Evolutionary conservation across 2,329 filamentous ascomycete species (phyloP).

Genomic region (Simplicillium aogashimaense): DNA sequence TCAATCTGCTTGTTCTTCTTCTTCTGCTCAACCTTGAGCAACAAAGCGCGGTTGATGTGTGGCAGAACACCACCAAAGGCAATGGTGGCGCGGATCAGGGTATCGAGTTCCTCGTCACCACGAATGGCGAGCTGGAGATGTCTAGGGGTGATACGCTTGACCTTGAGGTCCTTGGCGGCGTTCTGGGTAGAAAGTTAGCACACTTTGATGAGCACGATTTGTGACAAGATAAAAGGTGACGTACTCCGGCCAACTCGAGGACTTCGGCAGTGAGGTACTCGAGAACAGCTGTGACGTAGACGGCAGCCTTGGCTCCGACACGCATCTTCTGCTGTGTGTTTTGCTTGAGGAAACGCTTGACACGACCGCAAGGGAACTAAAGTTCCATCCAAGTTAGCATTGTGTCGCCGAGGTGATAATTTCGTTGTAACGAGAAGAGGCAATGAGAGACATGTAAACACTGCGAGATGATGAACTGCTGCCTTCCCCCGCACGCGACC

Average conservation of each 20-base stretch:
- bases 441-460: background rate
- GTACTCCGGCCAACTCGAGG: constrained; percentile 84
- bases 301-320: constrained; percentile 95
- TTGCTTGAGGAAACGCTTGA: constrained; percentile 99
- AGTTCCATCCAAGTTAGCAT: constrained; percentile 13
- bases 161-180: constrained; percentile 97
- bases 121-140: constrained; percentile 97
- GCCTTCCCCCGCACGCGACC: background rate
- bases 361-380: constrained; percentile 97
- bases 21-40: constrained; percentile 96
- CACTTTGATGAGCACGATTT: constrained; percentile 8
- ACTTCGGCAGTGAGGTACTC: constrained; percentile 98
- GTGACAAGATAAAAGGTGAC: constrained; percentile 20
- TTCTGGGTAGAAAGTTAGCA: constrained; percentile 45
- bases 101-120: constrained; percentile 96
- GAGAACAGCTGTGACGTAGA: constrained; percentile 95
- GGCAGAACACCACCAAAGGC: constrained; percentile 97
- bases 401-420: background rate
- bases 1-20: constrained; percentile 62
- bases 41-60: constrained; percentile 94
- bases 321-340: constrained; percentile 99
- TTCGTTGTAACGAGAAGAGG: constrained; percentile 7
- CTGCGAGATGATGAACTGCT: constrained; percentile 2
- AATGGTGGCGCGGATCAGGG: constrained; percentile 92
- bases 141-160: constrained; percentile 98